Percentiles rank a stretch among this genome's conserved stretches.
These are phyloP conservation scores for Pterulicium gracile DNA, from an alignment of 1,284 basidiomycete species.

Conservation along the genomic window DNA sequence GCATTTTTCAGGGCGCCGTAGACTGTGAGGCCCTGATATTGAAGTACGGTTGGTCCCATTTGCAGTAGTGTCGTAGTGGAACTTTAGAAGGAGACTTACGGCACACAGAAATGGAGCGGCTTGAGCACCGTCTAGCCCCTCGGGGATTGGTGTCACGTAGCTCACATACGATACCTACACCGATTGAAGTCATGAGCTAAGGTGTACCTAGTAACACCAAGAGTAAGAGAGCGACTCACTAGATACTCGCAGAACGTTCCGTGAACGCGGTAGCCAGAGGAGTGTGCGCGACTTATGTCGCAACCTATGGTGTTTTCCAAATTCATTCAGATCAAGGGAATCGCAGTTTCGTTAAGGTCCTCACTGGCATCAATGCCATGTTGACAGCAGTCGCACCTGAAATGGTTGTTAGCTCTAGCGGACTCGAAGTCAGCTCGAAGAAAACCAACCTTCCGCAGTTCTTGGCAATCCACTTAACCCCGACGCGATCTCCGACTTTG, in stretches of 20 bases:
- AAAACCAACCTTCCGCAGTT: slow-evolving; percentile 28
- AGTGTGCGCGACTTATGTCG: background rate
- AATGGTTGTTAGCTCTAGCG: background rate
- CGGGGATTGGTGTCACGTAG: slow-evolving; percentile 71
- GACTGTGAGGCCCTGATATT: slow-evolving; percentile 44
- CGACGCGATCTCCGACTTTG: slow-evolving; percentile 72
- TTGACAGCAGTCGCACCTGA: slow-evolving; percentile 1
- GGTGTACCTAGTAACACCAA: too few relatives aligned
- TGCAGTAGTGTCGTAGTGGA: too few relatives aligned
- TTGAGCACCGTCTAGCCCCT: slow-evolving; percentile 47
- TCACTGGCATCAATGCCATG: background rate
- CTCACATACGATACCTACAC: slow-evolving; percentile 48
- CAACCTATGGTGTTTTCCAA: slow-evolving; percentile 18
- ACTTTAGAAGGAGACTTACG: slow-evolving; percentile 41
- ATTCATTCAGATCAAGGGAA: slow-evolving; percentile 1
- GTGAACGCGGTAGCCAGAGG: slow-evolving; percentile 3
- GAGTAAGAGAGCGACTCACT: slow-evolving; percentile 28
- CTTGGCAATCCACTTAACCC: slow-evolving; percentile 79
- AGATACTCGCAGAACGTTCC: slow-evolving; percentile 82
- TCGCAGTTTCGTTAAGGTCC: background rate
- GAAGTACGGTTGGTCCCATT: slow-evolving; percentile 24
- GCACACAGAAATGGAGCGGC: slow-evolving; percentile 82
- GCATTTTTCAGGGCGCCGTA: slow-evolving; percentile 61
- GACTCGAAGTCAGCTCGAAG: background rate
- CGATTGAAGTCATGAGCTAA: background rate